Conservation (phyloP, 805 yeast genomes). For the Hanseniaspora thailandica region DNA sequence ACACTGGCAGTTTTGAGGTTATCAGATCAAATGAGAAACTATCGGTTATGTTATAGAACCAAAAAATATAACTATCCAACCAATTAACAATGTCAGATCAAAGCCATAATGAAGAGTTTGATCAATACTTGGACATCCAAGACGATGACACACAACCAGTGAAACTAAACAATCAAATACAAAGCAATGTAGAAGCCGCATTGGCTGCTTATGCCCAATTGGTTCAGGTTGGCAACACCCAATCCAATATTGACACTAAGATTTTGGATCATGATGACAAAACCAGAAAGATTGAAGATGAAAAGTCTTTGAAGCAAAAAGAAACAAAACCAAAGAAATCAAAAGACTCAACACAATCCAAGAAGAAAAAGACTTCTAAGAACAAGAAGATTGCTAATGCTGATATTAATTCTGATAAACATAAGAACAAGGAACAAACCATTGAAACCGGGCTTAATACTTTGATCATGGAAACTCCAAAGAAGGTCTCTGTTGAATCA, state of each 20-base stretch:
- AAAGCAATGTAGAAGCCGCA: conserved; percentile 1
- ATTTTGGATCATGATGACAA: neutral
- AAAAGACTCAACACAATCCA: neutral
- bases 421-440: neutral
- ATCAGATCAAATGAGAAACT: neutral
- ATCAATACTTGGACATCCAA: conserved; percentile 1
- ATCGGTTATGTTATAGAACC: neutral
- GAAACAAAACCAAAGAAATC: neutral
- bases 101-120: conserved; percentile 1
- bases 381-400: too few relatives aligned
- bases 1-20: neutral
- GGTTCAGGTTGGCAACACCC: neutral
- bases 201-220: neutral
- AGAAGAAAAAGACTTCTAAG: neutral
- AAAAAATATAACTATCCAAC: neutral
- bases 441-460: conserved; percentile 9
- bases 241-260: neutral
- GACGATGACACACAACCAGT: neutral
- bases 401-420: too few relatives aligned
- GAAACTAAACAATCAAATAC: neutral
- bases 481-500: neutral
- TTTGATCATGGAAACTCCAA: neutral
- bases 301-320: neutral
- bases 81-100: neutral
- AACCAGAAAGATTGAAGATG: neutral